phyloP scores from a whole-genome alignment of 140 eudicot species.

The Artemisia princeps region DNA sequence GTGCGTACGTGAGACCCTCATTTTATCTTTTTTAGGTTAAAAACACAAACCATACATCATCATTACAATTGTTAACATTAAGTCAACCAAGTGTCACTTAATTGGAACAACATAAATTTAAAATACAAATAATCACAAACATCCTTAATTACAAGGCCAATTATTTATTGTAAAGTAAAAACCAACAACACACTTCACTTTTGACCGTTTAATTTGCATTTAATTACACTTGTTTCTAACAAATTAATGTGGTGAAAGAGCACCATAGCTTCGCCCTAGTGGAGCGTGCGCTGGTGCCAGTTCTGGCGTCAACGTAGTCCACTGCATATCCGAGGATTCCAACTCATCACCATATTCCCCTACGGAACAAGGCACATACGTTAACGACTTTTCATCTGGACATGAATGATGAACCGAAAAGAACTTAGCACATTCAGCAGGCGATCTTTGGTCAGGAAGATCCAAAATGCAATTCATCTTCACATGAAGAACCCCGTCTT shows the following conservation, averaged over 20 bases:
- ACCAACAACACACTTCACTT: no score
- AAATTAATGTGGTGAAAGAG: conserved; percentile 29
- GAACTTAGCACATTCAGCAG: conserved; percentile 33
- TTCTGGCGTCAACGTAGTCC: background rate
- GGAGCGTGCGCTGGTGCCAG: conserved; percentile 11
- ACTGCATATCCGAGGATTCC: conserved; percentile 1
- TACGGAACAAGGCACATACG: conserved; percentile 24
- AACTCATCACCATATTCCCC: background rate
- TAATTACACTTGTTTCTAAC: no score
- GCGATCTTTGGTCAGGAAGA: conserved; percentile 40
- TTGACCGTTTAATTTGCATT: no score
- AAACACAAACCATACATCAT: no score
- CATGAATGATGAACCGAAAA: conserved; percentile 28
- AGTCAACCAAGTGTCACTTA: no score
- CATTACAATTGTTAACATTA: no score
- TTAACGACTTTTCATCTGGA: background rate
- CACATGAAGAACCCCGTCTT: conserved; percentile 28
- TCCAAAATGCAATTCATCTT: conserved; percentile 51
- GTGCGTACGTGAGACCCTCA: no score
- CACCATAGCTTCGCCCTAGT: conserved; percentile 23
- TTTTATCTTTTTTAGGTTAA: no score
- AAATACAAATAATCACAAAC: no score
- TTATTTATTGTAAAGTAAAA: no score
- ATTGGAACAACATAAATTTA: no score
- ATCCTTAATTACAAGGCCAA: no score